phyloP scores from a whole-genome alignment of 1,284 basidiomycete genomes.

The Sanghuangporus sanghuang region DNA sequence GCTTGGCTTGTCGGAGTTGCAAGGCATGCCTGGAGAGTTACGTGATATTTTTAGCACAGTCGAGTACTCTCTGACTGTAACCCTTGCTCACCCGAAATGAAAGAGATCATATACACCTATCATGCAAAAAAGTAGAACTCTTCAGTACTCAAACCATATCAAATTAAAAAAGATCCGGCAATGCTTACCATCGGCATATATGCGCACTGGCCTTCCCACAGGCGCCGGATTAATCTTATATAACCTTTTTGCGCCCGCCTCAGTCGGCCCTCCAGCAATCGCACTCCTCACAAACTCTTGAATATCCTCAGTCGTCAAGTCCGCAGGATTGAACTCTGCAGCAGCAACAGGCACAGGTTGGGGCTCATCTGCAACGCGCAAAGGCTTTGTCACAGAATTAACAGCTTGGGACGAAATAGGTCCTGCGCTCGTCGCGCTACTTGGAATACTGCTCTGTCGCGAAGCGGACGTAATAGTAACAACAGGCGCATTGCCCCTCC shows the following conservation, averaged over 20 bases:
- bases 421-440: neutral
- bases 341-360: constrained; percentile 36
- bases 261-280: constrained; percentile 44
- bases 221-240: constrained; percentile 89
- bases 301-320: constrained; percentile 67
- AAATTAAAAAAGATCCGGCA: constrained; percentile 3
- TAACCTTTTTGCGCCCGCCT: constrained; percentile 41
- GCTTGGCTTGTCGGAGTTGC: constrained; percentile 92
- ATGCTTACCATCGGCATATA: constrained; percentile 85
- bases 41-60: constrained; percentile 15
- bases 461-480: constrained; percentile 16
- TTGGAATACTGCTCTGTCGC: neutral
- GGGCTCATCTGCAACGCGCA: constrained; percentile 36
- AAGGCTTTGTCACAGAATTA: constrained; percentile 16
- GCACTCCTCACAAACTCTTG: constrained; percentile 61
- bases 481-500: constrained; percentile 25
- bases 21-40: constrained; percentile 65
- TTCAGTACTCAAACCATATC: neutral
- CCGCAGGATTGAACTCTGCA: constrained; percentile 56
- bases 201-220: constrained; percentile 72
- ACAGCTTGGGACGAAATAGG: neutral
- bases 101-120: constrained; percentile 89
- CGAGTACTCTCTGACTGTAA: constrained; percentile 1
- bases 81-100: constrained; percentile 74
- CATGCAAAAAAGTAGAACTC: constrained; percentile 22